Evolutionary conservation across 169 alveolate species (phyloP).

Genomic region (Plasmodium cynomolgi): DNA sequence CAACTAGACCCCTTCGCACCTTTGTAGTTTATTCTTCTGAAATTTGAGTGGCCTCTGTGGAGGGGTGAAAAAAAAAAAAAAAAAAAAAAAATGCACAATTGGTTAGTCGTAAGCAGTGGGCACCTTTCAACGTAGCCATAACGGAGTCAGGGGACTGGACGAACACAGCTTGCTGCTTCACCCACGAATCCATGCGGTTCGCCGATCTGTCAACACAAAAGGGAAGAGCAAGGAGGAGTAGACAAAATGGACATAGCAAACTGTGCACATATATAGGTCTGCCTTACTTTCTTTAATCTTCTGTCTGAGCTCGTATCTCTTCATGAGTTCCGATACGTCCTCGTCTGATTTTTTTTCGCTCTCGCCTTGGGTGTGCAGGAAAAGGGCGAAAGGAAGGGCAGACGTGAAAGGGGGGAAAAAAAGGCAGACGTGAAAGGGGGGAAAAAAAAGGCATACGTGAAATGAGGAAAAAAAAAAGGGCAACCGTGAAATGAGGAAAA

Average conservation of each 20-base stretch:
- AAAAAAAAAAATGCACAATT: background rate
- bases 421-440: background rate
- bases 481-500: background rate
- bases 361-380: conserved; percentile 33
- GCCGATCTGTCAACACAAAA: background rate
- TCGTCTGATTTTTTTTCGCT: conserved; percentile 59
- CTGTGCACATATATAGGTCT: background rate
- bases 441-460: background rate
- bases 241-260: background rate
- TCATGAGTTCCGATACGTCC: conserved; percentile 37
- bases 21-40: conserved; percentile 49
- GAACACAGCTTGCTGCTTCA: background rate
- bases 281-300: conserved; percentile 67
- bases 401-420: background rate
- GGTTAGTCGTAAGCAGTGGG: background rate
- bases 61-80: conserved; percentile 4
- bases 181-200: too few species aligned
- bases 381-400: conserved; percentile 8
- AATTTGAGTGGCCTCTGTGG: conserved; percentile 70
- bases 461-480: background rate
- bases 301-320: conserved; percentile 74
- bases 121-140: background rate
- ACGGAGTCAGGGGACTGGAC: background rate
- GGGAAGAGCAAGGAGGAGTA: background rate
- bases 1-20: background rate